A percentile compares a stretch with the other conserved stretches of the same genome.
phyloP scores from a whole-genome alignment of 179 eudicot species.

The Spinacia oleracea region DNA sequence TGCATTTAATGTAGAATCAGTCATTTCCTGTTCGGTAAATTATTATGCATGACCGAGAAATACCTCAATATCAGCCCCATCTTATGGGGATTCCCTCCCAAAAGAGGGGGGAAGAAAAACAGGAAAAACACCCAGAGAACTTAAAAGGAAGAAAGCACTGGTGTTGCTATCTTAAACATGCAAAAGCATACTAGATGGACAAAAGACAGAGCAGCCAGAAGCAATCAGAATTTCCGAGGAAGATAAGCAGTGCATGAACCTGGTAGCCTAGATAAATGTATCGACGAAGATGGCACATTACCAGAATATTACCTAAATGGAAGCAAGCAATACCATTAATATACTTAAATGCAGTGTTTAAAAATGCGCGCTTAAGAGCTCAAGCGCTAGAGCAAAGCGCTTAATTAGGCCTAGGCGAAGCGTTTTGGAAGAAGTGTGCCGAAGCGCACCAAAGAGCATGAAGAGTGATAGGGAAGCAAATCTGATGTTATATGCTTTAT shows the following conservation, averaged over 20 bases:
- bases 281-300: neutral
- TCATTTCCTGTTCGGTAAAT: neutral
- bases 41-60: neutral
- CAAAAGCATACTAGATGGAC: neutral
- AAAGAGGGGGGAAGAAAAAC: neutral
- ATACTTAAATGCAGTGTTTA: too few relatives aligned
- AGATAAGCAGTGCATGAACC: neutral
- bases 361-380: too few relatives aligned
- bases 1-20: constrained; percentile 33
- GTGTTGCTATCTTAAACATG: neutral
- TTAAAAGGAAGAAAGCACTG: neutral
- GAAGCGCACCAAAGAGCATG: too few relatives aligned
- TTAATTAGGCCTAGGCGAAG: too few relatives aligned
- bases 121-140: neutral
- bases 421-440: too few relatives aligned
- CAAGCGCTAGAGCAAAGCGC: too few relatives aligned
- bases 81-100: neutral
- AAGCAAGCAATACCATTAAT: neutral
- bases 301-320: neutral
- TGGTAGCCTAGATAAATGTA: neutral
- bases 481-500: too few relatives aligned
- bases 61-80: neutral
- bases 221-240: neutral
- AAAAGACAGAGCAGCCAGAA: neutral
- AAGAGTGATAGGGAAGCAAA: too few relatives aligned